phyloP scores from a whole-genome alignment of 1,139 yeast genomes.

The Pichiaceae sp. region DNA sequence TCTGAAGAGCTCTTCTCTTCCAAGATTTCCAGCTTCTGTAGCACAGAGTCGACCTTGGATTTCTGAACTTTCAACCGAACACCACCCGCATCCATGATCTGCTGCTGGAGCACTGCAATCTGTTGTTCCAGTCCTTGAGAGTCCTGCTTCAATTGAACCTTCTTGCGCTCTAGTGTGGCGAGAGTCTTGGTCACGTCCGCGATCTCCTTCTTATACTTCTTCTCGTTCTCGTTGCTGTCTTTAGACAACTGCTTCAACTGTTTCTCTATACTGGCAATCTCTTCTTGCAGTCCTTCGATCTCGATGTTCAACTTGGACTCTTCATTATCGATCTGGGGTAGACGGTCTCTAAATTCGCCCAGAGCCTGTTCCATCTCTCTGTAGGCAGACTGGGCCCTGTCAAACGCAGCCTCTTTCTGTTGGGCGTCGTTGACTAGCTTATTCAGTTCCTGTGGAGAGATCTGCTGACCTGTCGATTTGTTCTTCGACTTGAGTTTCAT shows the following conservation, averaged over 20 bases:
- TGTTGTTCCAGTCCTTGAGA: conserved; percentile 51
- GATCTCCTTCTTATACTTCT: conserved; percentile 29
- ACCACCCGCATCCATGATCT: conserved; percentile 91
- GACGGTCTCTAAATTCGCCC: conserved; percentile 48
- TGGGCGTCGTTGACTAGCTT: conserved; percentile 45
- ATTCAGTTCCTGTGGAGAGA: conserved; percentile 53
- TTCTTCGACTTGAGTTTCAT: conserved; percentile 43
- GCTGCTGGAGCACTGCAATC: conserved; percentile 57
- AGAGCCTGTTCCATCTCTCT: conserved; percentile 55
- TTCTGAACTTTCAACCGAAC: conserved; percentile 72
- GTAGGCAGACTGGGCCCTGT: conserved; percentile 42
- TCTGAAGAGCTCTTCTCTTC: conserved; percentile 55
- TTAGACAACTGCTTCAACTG: conserved; percentile 21
- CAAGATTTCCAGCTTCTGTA: conserved; percentile 58
- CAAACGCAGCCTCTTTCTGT: conserved; percentile 48
- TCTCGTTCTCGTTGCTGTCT: conserved; percentile 11
- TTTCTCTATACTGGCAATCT: conserved; percentile 15
- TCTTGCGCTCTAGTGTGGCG: conserved; percentile 29
- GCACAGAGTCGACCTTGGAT: conserved; percentile 71
- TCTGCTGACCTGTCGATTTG: conserved; percentile 14
- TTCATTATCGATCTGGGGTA: conserved; percentile 62
- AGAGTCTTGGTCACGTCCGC: conserved; percentile 31
- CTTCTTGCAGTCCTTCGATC: conserved; percentile 42
- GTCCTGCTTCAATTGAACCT: conserved; percentile 38
- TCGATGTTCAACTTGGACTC: conserved; percentile 58